These are phyloP conservation scores for Lactuca saligna DNA, from an alignment of 129 eudicot genomes.

Conservation along the genomic window DNA sequence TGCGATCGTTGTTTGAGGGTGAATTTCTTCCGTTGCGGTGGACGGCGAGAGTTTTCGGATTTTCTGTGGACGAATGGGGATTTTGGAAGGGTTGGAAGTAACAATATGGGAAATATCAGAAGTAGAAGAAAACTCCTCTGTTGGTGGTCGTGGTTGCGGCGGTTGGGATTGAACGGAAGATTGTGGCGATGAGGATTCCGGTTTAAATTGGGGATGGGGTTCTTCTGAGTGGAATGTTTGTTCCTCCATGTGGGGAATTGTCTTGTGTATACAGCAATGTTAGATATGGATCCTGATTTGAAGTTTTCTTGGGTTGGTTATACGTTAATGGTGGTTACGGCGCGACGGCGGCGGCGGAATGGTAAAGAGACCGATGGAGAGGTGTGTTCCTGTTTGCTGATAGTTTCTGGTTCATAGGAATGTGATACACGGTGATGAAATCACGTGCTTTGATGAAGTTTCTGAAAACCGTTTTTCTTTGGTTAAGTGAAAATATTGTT, in stretches of 20 bases:
- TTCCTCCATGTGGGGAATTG: slow-evolving; percentile 39
- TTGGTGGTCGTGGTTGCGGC: slow-evolving; percentile 23
- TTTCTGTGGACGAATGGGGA: slow-evolving; percentile 90
- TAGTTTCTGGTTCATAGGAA: slow-evolving; percentile 4
- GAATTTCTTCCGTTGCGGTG: slow-evolving; percentile 6
- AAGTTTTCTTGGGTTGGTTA: slow-evolving; percentile 1
- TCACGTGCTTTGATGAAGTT: background rate
- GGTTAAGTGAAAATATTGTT: no score
- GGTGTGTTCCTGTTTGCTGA: slow-evolving; percentile 17
- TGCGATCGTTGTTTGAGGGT: slow-evolving; percentile 15
- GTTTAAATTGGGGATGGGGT: slow-evolving; percentile 23
- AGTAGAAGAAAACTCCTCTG: background rate
- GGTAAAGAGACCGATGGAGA: background rate
- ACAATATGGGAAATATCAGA: slow-evolving; percentile 35
- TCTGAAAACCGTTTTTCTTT: background rate
- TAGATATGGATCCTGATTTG: background rate
- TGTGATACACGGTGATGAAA: background rate
- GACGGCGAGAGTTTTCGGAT: slow-evolving; percentile 63
- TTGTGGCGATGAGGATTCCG: slow-evolving; percentile 31
- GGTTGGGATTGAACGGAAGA: slow-evolving; percentile 33
- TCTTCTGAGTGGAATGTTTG: slow-evolving; percentile 35
- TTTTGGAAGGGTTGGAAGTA: slow-evolving; percentile 63
- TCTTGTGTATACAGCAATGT: background rate
- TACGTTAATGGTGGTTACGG: slow-evolving; percentile 11
- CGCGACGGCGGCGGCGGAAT: slow-evolving; percentile 7